Base-by-base conservation (phyloP, 2,329 filamentous ascomycete genomes). In the Incumbomyces delicatus region DNA sequence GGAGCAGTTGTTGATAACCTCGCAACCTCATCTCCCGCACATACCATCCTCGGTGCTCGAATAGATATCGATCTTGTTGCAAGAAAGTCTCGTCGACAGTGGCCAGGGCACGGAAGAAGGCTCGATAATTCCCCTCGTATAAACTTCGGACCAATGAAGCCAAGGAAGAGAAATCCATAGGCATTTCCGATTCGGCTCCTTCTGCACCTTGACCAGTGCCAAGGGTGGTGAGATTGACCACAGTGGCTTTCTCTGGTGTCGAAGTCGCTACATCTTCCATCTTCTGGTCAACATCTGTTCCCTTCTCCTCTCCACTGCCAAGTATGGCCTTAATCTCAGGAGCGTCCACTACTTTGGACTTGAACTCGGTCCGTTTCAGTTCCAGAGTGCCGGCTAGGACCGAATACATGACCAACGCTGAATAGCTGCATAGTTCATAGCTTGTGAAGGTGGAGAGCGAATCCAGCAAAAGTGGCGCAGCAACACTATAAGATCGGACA, bases 291-390 rank as follows among this genome's bases (percentile, higher is more conserved):
- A 81, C 85, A 42, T 85, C 81, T 1, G 86, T 85, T 46, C 95
- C 72, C 68, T 90, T 90, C 62, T 95, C 89, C 58, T 94, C 85
- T 18, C 83, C 83, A 57, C 90, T 83, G 49, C 90, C 92, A 18
- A 98, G 79, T 53, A 98, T 94, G 32, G 92, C 92, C 71, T 92
- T 94, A 71, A 98, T 95, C 70, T 98, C 92, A 11, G 92, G 90
- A 6, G 92, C 92, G 65, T 98, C 92, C 34, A 98, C 90, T 20
- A 98, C 92, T 74, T 96, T 96, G 55, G 86, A 86, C 75, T 98
- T 98, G 78, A 98, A 98, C 67, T 98, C 92, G 30, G 95, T 87
- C 41, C 92, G 85, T 73, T 95, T 95, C 47, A 98, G 78, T 38
- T 90, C 92, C 18, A 96, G 83, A 6, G 89, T 94, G 49, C 92